A percentile compares a stretch with the other conserved stretches of the same genome.
phyloP scores from a whole-genome alignment of 1,284 basidiomycete species.

The Puccinia novopanici region DNA sequence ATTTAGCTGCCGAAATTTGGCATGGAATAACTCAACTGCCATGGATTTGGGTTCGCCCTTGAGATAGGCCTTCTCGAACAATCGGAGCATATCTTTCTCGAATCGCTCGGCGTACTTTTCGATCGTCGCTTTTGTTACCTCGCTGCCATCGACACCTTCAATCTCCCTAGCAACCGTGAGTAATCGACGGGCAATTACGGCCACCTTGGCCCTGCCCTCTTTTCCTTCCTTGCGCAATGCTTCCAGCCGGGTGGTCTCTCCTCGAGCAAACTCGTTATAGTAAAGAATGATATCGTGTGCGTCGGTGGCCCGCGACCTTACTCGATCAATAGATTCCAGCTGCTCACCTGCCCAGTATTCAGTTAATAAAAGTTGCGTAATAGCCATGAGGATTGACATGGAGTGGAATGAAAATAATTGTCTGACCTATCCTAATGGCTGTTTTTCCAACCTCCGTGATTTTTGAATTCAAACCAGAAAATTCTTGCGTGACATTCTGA shows the following conservation, averaged over 20 bases:
- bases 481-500: slow-evolving; percentile 47
- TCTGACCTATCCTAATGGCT: slow-evolving; percentile 84
- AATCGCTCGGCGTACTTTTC: slow-evolving; percentile 97
- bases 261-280: slow-evolving; percentile 87
- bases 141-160: slow-evolving; percentile 65
- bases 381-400: slow-evolving; percentile 23
- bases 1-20: too few relatives aligned
- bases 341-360: slow-evolving; percentile 72
- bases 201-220: slow-evolving; percentile 83
- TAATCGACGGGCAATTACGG: slow-evolving; percentile 82
- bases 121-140: slow-evolving; percentile 78
- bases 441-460: slow-evolving; percentile 94
- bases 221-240: slow-evolving; percentile 73
- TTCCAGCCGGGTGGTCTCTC: slow-evolving; percentile 77
- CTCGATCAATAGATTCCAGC: slow-evolving; percentile 88
- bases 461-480: slow-evolving; percentile 55
- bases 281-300: slow-evolving; percentile 92
- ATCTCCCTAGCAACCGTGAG: slow-evolving; percentile 88
- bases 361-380: slow-evolving; percentile 14
- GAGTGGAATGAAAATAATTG: slow-evolving; percentile 10
- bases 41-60: slow-evolving; percentile 98
- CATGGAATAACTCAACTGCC: slow-evolving; percentile 69
- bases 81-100: slow-evolving; percentile 94
- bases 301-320: slow-evolving; percentile 87
- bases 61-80: slow-evolving; percentile 92